phyloP scores from a whole-genome alignment of 1,139 yeast genomes.

The Diutina catenulata region DNA sequence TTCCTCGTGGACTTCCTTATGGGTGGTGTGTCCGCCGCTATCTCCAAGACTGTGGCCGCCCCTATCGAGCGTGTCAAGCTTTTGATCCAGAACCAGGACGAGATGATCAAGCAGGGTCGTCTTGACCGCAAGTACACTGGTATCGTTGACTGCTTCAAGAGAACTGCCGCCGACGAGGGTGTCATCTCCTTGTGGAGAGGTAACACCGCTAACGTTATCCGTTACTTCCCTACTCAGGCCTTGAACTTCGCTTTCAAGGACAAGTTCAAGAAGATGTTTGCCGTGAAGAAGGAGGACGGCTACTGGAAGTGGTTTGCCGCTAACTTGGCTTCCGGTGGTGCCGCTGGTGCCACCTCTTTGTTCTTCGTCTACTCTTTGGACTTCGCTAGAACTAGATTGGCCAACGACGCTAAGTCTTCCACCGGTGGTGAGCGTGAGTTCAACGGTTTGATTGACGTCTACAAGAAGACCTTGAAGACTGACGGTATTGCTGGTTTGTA shows the following conservation, averaged over 20 bases:
- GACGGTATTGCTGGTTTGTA: slow-evolving; percentile 75
- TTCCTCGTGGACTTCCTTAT: slow-evolving; percentile 40
- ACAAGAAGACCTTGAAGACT: slow-evolving; percentile 63
- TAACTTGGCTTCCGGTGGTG: slow-evolving; percentile 77
- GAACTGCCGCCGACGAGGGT: slow-evolving; percentile 68
- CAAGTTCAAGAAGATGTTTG: slow-evolving; percentile 67
- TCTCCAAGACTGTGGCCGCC: slow-evolving; percentile 77
- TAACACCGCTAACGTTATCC: slow-evolving; percentile 74
- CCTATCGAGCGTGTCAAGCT: slow-evolving; percentile 78
- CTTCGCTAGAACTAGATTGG: slow-evolving; percentile 77
- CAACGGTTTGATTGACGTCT: slow-evolving; percentile 68
- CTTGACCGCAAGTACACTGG: slow-evolving; percentile 54
- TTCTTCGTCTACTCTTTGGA: slow-evolving; percentile 70
- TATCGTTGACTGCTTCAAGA: slow-evolving; percentile 59
- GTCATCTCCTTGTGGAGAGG: slow-evolving; percentile 70
- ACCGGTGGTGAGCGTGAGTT: slow-evolving; percentile 63
- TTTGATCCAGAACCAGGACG: slow-evolving; percentile 74
- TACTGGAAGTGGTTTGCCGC: slow-evolving; percentile 68
- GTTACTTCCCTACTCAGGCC: slow-evolving; percentile 82
- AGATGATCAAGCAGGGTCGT: slow-evolving; percentile 76
- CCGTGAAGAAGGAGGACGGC: slow-evolving; percentile 57
- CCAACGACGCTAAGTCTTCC: slow-evolving; percentile 68
- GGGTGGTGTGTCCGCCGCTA: slow-evolving; percentile 85
- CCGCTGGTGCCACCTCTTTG: slow-evolving; percentile 71
- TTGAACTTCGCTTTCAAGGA: slow-evolving; percentile 80